These are phyloP conservation scores for Obba rivulosa DNA, from an alignment of 768 basidiomycete species.

Conservation along the genomic window DNA sequence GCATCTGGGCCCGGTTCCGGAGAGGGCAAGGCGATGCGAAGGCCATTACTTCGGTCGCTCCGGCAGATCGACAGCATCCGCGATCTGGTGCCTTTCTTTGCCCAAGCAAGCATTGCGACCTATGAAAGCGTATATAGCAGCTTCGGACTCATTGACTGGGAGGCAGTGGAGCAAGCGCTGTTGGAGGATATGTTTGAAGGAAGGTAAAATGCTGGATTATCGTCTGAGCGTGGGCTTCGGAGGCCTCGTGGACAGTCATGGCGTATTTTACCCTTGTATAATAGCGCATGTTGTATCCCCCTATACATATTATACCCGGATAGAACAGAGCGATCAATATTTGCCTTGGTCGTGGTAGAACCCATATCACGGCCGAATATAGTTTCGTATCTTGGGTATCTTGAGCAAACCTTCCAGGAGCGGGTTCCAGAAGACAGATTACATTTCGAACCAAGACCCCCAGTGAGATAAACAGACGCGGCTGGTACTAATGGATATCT, in stretches of 20 bases:
- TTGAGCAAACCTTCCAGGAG: neutral
- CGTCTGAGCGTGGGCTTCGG: too few relatives aligned
- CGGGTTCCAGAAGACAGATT: neutral
- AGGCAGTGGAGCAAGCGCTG: slow-evolving; percentile 75
- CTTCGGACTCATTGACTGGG: slow-evolving; percentile 83
- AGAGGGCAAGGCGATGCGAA: slow-evolving; percentile 45
- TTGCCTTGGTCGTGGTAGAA: too few relatives aligned
- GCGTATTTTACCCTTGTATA: too few relatives aligned
- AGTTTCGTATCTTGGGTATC: too few relatives aligned
- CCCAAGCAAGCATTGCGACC: slow-evolving; percentile 78
- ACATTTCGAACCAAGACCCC: neutral
- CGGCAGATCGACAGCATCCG: slow-evolving; percentile 79
- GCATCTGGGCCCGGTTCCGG: slow-evolving; percentile 8
- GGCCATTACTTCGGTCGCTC: slow-evolving; percentile 64
- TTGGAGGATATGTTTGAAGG: slow-evolving; percentile 90
- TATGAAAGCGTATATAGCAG: slow-evolving; percentile 90
- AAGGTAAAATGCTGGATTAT: slow-evolving; percentile 30
- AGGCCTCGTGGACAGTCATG: too few relatives aligned
- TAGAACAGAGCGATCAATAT: too few relatives aligned
- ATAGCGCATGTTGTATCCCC: neutral
- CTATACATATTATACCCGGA: neutral
- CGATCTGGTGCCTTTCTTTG: slow-evolving; percentile 88
- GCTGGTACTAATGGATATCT: neutral
- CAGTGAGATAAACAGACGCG: neutral
- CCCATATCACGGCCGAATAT: too few relatives aligned